A percentile compares a stretch with the other conserved stretches of the same genome.
Evolutionary conservation across 208 protist genomes (phyloP).

Genomic region (Phytomonas sp.): DNA sequence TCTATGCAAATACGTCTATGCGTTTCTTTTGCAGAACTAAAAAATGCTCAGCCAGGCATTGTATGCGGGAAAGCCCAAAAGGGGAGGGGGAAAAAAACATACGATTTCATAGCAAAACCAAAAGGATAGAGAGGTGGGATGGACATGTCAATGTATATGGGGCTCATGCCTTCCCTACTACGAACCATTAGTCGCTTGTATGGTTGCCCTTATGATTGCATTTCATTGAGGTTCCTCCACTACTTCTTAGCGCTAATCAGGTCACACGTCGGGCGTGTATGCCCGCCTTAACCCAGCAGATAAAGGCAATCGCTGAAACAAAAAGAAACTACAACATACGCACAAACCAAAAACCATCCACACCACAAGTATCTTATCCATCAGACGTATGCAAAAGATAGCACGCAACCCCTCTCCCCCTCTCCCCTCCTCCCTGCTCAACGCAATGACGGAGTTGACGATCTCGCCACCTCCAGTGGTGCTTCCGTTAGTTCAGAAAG

Average conservation of each 20-base stretch:
- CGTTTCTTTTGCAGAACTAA: neutral
- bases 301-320: neutral
- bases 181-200: neutral
- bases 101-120: neutral
- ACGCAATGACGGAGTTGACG: neutral
- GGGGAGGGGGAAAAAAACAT: neutral
- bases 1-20: neutral
- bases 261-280: too few species aligned
- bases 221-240: neutral
- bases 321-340: neutral
- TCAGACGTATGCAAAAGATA: neutral
- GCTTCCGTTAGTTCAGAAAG: neutral
- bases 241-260: too few species aligned
- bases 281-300: neutral
- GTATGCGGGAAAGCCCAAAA: neutral
- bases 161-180: neutral
- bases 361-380: neutral
- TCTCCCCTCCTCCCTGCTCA: neutral
- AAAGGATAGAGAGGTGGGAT: neutral
- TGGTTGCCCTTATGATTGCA: neutral
- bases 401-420: neutral
- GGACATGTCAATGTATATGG: neutral
- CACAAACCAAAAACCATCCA: neutral
- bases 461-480: neutral
- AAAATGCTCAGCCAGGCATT: neutral